Percentiles rank a stretch among this genome's conserved stretches.
Evolutionary conservation across 2,329 filamentous ascomycete species (phyloP).

Genomic region (Penicillium frequentans): DNA sequence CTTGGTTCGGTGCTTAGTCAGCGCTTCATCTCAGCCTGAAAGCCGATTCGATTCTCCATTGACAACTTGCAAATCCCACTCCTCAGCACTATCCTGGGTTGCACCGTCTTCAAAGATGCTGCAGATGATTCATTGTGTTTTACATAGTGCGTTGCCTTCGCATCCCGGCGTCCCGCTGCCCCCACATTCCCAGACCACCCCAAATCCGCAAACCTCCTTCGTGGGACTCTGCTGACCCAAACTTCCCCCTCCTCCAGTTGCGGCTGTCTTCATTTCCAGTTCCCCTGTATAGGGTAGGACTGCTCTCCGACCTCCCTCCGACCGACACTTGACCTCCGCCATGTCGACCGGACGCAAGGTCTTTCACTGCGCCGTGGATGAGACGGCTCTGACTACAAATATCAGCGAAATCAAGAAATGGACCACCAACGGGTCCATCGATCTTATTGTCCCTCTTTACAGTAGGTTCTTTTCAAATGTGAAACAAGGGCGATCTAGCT

Average conservation of each 20-base stretch:
- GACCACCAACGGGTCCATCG: conserved; percentile 50
- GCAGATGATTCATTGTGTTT: conserved; percentile 26
- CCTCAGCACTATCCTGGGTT: neutral
- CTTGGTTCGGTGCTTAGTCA: conserved; percentile 13
- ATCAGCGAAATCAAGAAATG: conserved; percentile 55
- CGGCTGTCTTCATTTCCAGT: conserved; percentile 29
- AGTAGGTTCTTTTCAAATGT: conserved; percentile 37
- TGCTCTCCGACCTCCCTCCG: conserved; percentile 4
- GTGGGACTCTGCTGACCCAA: conserved; percentile 21
- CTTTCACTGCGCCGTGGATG: conserved; percentile 55
- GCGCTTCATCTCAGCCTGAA: neutral
- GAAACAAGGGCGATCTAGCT: neutral
- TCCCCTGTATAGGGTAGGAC: conserved; percentile 30
- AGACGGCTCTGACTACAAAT: conserved; percentile 53
- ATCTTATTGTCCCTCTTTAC: conserved; percentile 53
- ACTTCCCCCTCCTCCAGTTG: conserved; percentile 25
- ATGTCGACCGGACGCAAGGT: conserved; percentile 47
- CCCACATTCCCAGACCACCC: conserved; percentile 25
- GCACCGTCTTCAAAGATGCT: conserved; percentile 32
- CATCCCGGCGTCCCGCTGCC: conserved; percentile 28
- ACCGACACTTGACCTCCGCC: conserved; percentile 25
- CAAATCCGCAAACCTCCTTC: conserved; percentile 22
- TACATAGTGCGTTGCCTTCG: conserved; percentile 27
- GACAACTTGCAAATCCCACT: neutral
- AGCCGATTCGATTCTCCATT: neutral